A percentile compares a stretch with the other conserved stretches of the same genome.
Conservation (phyloP, 148 eudicot species). For the Fagopyrum esculentum region DNA sequence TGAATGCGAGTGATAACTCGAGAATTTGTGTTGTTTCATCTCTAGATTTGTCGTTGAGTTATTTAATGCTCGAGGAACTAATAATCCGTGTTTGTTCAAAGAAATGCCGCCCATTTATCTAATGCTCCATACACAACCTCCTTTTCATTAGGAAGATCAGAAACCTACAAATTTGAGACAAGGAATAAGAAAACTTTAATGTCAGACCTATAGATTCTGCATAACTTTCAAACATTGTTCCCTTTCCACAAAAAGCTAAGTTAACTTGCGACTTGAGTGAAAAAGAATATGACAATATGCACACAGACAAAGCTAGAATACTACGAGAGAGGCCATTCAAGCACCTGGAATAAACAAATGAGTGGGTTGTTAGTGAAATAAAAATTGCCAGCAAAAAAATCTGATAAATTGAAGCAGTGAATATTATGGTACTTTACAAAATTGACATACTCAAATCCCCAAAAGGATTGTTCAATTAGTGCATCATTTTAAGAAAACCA, state of each 20-base stretch:
- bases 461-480: too few relatives aligned
- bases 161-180: slow-evolving; percentile 32
- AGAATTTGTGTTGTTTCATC: not conserved
- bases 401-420: too few relatives aligned
- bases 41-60: slow-evolving; percentile 1
- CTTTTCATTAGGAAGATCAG: slow-evolving; percentile 78
- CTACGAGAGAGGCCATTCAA: too few relatives aligned
- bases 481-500: too few relatives aligned
- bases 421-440: too few relatives aligned
- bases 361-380: too few relatives aligned
- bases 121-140: slow-evolving; percentile 73
- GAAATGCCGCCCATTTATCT: slow-evolving; percentile 76
- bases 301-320: not conserved
- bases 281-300: not conserved
- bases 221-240: not conserved
- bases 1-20: not conserved
- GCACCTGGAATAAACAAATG: too few relatives aligned
- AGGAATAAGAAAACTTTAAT: not conserved
- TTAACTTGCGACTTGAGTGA: not conserved
- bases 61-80: not conserved
- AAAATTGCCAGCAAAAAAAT: too few relatives aligned
- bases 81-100: not conserved
- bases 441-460: too few relatives aligned
- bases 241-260: not conserved
- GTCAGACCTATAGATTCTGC: not conserved